These are phyloP conservation scores for Syzygium malaccense DNA, from an alignment of 441 rosid genomes.

Conservation along the genomic window DNA sequence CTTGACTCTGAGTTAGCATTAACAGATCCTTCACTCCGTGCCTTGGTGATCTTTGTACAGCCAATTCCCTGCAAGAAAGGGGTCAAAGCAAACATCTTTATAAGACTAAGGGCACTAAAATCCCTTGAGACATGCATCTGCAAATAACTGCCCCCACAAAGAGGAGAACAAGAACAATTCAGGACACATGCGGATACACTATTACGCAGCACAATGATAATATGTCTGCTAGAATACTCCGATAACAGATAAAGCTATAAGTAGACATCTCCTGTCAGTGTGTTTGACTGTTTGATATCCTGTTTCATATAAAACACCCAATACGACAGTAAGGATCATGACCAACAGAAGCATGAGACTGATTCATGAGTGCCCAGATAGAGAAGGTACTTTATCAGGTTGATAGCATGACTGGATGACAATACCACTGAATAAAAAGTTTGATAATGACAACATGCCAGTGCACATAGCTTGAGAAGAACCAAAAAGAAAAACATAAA, in stretches of 20 bases:
- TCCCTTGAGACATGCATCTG: background rate
- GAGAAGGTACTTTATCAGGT: background rate
- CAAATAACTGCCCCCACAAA: background rate
- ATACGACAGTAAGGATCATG: background rate
- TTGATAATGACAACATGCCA: background rate
- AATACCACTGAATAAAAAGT: background rate
- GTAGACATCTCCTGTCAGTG: background rate
- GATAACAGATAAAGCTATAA: background rate
- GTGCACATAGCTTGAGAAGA: background rate
- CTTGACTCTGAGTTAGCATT: constrained; percentile 73
- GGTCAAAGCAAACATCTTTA: background rate
- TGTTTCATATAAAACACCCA: background rate
- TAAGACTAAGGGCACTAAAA: background rate
- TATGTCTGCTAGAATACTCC: background rate
- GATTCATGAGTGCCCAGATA: background rate
- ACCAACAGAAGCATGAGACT: background rate
- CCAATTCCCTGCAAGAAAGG: constrained; percentile 67
- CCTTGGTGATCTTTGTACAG: constrained; percentile 85
- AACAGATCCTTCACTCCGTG: constrained; percentile 54
- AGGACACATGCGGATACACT: background rate
- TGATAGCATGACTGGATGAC: background rate
- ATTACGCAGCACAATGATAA: background rate
- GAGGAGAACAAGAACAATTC: background rate
- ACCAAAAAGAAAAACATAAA: background rate
- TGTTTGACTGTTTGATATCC: background rate